Conservation (phyloP, 805 yeast genomes). For the Hanseniaspora singularis region DNA sequence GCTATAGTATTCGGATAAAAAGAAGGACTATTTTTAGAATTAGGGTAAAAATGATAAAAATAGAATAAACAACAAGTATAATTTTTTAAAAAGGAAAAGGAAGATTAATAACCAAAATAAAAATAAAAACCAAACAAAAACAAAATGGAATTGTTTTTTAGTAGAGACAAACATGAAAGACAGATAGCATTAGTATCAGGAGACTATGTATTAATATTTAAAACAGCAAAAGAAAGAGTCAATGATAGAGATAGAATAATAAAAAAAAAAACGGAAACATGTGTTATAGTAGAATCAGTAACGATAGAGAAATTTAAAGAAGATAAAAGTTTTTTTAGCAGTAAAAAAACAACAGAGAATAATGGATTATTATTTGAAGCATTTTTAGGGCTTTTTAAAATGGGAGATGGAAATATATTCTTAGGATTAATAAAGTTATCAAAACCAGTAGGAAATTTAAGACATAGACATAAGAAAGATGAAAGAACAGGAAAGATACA, state of each 20-base stretch:
- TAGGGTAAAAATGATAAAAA: no score
- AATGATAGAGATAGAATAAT: background rate
- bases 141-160: slow-evolving; percentile 40
- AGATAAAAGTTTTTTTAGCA: background rate
- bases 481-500: slow-evolving; percentile 3
- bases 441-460: slow-evolving; percentile 47
- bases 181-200: slow-evolving; percentile 54
- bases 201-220: slow-evolving; percentile 47
- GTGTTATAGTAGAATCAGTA: slow-evolving; percentile 9
- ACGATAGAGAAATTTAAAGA: slow-evolving; percentile 2
- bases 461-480: slow-evolving; percentile 24
- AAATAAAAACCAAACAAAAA: slow-evolving; percentile 12
- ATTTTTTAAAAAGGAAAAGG: background rate
- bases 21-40: no score
- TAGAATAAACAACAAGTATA: slow-evolving; percentile 14
- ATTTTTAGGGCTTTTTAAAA: slow-evolving; percentile 46
- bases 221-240: slow-evolving; percentile 21
- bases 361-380: slow-evolving; percentile 35
- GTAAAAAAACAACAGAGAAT: slow-evolving; percentile 26
- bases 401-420: slow-evolving; percentile 41
- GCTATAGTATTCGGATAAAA: no score
- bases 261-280: slow-evolving; percentile 23
- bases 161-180: slow-evolving; percentile 52
- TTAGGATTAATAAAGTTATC: slow-evolving; percentile 46
- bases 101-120: background rate